phyloP scores from a whole-genome alignment of 768 basidiomycete species.

The Podaxis pistillaris region DNA sequence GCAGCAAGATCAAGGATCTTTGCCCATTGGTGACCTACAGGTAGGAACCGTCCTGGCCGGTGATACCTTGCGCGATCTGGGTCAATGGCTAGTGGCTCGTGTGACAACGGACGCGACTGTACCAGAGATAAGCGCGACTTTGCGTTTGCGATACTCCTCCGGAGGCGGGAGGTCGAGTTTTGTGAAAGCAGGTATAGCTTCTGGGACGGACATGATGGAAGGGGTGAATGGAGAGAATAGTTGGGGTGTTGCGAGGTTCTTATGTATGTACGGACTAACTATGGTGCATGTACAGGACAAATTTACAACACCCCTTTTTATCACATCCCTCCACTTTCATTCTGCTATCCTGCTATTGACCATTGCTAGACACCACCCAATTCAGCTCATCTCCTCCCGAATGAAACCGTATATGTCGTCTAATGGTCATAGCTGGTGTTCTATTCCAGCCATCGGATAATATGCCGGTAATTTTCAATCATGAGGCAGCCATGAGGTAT shows the following conservation, averaged over 20 bases:
- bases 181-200: slow-evolving; percentile 42
- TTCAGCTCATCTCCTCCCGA: background rate
- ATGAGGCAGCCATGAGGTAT: slow-evolving; percentile 4
- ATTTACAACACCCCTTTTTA: slow-evolving; percentile 9
- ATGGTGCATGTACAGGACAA: background rate
- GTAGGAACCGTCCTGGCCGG: slow-evolving; percentile 96
- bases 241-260: background rate
- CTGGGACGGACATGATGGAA: slow-evolving; percentile 37
- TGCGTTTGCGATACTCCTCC: slow-evolving; percentile 84
- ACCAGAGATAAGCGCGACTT: slow-evolving; percentile 94
- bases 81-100: background rate
- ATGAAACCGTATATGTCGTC: background rate
- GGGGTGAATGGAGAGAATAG: slow-evolving; percentile 13
- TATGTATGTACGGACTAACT: background rate
- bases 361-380: background rate
- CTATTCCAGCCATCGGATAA: background rate
- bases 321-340: background rate
- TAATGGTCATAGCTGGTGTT: background rate
- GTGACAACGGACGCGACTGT: slow-evolving; percentile 7
- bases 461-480: background rate
- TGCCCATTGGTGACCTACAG: slow-evolving; percentile 48
- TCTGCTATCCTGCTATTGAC: background rate
- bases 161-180: slow-evolving; percentile 63
- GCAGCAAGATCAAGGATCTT: background rate
- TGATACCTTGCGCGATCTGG: slow-evolving; percentile 62